These are phyloP conservation scores for Rhizophora mangle DNA, from an alignment of 345 rosid species.

Conservation along the genomic window DNA sequence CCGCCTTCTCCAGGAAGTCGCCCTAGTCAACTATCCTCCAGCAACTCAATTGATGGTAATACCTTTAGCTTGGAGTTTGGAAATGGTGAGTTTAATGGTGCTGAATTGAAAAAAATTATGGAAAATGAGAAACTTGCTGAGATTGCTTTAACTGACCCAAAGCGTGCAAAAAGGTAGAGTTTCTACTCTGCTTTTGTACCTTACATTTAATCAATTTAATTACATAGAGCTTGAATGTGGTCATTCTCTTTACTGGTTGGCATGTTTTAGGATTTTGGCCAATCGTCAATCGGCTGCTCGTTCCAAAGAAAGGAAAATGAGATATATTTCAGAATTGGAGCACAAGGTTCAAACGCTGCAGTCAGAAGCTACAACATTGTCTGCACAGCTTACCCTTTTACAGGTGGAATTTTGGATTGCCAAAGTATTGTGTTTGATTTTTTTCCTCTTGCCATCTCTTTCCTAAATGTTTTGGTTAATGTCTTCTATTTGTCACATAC, in stretches of 20 bases:
- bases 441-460: neutral
- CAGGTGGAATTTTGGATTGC: conserved; percentile 48
- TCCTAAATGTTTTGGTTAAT: conserved; percentile 1
- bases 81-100: conserved; percentile 80
- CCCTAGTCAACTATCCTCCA: conserved; percentile 65
- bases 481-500: conserved; percentile 15
- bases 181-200: neutral
- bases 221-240: neutral
- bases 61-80: conserved; percentile 83
- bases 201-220: neutral
- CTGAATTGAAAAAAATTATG: conserved; percentile 91
- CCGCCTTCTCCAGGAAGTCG: conserved; percentile 73
- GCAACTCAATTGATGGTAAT: conserved; percentile 63
- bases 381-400: conserved; percentile 89
- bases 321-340: conserved; percentile 86
- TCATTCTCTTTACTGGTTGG: neutral
- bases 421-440: neutral
- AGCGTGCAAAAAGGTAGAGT: conserved; percentile 81
- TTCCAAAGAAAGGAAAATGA: conserved; percentile 94
- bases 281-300: conserved; percentile 97
- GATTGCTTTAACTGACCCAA: conserved; percentile 84
- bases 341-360: conserved; percentile 98
- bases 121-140: conserved; percentile 90
- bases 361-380: conserved; percentile 93
- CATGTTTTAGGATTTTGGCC: conserved; percentile 67